Percentiles rank a stretch among this genome's conserved stretches.
Evolutionary conservation across 768 basidiomycete species (phyloP).

Genomic region (Lentinula edodes): DNA sequence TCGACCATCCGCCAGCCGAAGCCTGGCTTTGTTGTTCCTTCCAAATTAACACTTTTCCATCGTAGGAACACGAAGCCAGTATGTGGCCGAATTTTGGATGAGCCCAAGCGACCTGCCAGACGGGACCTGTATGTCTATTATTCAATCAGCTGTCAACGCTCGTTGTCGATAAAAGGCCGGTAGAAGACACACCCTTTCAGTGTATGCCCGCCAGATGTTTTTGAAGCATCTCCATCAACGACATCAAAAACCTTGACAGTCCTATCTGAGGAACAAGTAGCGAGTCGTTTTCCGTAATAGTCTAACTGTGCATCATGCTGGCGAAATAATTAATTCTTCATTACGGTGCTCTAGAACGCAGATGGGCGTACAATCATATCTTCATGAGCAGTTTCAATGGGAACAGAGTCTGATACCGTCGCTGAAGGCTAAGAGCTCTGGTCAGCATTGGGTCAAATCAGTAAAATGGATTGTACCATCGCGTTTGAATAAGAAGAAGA

Average conservation of each 20-base stretch:
- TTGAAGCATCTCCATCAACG: constrained; percentile 77
- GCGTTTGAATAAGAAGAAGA: neutral
- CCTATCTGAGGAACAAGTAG: constrained; percentile 94
- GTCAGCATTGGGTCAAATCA: neutral
- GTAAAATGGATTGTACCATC: neutral
- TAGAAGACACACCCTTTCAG: constrained; percentile 64
- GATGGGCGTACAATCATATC: constrained; percentile 87
- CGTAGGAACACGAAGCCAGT: constrained; percentile 97
- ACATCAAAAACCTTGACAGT: constrained; percentile 95
- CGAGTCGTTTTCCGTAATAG: constrained; percentile 95
- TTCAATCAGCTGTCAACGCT: neutral
- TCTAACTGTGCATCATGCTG: constrained; percentile 98
- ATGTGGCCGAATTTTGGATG: constrained; percentile 97
- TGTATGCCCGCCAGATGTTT: constrained; percentile 57
- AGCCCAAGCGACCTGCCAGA: constrained; percentile 98
- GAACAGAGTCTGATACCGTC: constrained; percentile 62
- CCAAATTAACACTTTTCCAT: constrained; percentile 98
- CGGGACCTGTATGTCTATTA: constrained; percentile 87
- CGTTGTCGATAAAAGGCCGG: neutral
- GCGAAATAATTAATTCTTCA: neutral
- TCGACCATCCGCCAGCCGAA: constrained; percentile 67
- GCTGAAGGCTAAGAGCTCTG: constrained; percentile 36
- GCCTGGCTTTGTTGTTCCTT: constrained; percentile 67
- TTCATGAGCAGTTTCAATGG: constrained; percentile 93
- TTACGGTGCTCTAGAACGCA: no score